Evolutionary conservation across 805 yeast species (phyloP), one percentile per base, ranked within the genome.

Genomic region (Kuraishia hungarica): DNA sequence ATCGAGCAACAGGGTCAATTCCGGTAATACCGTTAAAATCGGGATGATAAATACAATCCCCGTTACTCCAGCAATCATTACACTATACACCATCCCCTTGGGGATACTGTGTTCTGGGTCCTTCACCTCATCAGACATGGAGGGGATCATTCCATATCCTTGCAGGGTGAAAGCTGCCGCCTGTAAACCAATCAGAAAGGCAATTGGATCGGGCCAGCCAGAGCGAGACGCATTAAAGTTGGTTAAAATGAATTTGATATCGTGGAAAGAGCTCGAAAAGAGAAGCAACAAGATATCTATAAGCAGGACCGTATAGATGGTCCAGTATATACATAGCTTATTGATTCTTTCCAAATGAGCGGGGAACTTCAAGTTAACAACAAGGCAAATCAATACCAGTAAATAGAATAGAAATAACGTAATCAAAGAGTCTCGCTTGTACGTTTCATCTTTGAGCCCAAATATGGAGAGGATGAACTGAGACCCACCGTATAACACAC

Each of bases 71-170:
- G 93, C 80, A 51, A 87, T 75, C 48, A 81, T 53, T 17, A 87
- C 87, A 1, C 94, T 81, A 52, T 78, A 73, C 1, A 86, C 68
- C 64, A 89, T 81, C 4, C 94, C 94, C 59, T 79, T 78, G 17
- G 96, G 91, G 62, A 89, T 84, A 53, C 82, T 84, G 55, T 72
- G 78, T 64, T 89, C 94, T 0, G 96, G 93, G 22, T 74, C 74
- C 58, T 83, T 79, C 17, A 89, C 94, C 68, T 89, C 96, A 62
- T 89, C 96, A 51, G 91, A 83, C 74, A 89, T 80, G 5, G 93
- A 84, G 20, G 89, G 87, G 26, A 89, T 73, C 80, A 88, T 83
- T 26, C 93, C 93, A 67, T 86, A 89, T 0, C 94, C 96, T 57
- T 88, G 89, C 64, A 88, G 74, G 22, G 93, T 87, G 68, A 87